Evolutionary conservation across 257 asterid genomes (phyloP).

Genomic region (Fraxinus pennsylvanica): DNA sequence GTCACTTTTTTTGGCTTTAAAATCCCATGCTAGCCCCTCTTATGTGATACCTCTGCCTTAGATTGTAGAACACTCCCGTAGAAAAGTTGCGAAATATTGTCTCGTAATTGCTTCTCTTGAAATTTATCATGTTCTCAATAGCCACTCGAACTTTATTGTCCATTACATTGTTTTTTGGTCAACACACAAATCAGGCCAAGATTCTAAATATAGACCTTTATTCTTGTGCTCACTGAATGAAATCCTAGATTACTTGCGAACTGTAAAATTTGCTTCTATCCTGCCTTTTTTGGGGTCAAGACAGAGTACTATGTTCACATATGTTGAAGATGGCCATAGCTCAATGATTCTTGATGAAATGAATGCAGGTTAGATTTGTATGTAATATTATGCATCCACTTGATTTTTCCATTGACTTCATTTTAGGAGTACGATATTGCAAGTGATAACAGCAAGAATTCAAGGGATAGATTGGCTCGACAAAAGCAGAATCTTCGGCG

Average conservation of each 20-base stretch:
- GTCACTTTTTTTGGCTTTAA: neutral
- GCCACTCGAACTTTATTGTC: neutral
- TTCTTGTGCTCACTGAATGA: neutral
- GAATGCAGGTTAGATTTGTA: constrained; percentile 19
- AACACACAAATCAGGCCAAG: neutral
- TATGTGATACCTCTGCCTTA: neutral
- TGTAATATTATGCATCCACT: constrained; percentile 18
- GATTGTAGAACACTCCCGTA: neutral
- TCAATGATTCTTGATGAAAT: neutral
- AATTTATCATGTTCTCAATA: neutral
- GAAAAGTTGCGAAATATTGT: neutral
- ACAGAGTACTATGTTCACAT: neutral
- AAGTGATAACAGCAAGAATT: constrained; percentile 72
- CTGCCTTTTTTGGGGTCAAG: neutral
- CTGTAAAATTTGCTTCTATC: neutral
- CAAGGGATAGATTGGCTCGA: constrained; percentile 84
- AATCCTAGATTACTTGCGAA: neutral
- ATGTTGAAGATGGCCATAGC: constrained; percentile 17
- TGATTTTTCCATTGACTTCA: constrained; percentile 23
- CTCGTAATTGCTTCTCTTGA: neutral
- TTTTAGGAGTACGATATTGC: constrained; percentile 92
- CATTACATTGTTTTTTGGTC: neutral
- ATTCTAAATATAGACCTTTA: neutral
- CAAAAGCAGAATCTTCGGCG: constrained; percentile 93
- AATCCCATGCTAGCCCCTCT: neutral